phyloP scores from a whole-genome alignment of 257 asterid species.

The Rhazya stricta region DNA sequence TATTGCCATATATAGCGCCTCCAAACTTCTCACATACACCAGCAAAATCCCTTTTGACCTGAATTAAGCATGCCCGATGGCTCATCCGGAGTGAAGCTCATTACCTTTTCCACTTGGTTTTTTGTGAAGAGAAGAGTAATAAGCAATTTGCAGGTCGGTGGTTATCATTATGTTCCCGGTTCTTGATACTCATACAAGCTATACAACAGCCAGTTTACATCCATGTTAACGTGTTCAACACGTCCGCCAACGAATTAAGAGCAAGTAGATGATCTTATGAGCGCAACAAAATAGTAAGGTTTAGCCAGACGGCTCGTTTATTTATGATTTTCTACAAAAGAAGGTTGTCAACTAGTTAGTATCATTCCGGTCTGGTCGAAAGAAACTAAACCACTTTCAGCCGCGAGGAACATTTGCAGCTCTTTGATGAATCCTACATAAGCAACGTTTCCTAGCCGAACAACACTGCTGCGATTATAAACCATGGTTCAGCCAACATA shows the following conservation, averaged over 20 bases:
- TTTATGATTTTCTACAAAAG: neutral
- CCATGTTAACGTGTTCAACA: slow-evolving; percentile 49
- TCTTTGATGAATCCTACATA: slow-evolving; percentile 40
- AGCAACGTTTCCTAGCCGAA: slow-evolving; percentile 28
- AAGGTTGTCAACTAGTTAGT: slow-evolving; percentile 25
- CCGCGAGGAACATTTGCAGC: slow-evolving; percentile 38
- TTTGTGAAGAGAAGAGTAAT: slow-evolving; percentile 35
- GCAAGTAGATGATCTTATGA: slow-evolving; percentile 29
- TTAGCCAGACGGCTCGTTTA: slow-evolving; percentile 17
- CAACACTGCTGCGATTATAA: slow-evolving; percentile 24
- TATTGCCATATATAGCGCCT: too few relatives aligned
- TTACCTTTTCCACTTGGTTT: too few relatives aligned
- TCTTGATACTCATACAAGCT: slow-evolving; percentile 39
- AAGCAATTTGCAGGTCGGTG: slow-evolving; percentile 39
- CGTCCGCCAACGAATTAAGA: slow-evolving; percentile 43
- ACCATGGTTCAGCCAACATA: slow-evolving; percentile 25
- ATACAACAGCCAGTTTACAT: slow-evolving; percentile 52
- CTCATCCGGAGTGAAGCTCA: too few relatives aligned
- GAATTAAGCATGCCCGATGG: too few relatives aligned
- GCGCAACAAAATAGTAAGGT: slow-evolving; percentile 30
- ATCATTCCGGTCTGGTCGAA: slow-evolving; percentile 3
- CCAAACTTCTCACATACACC: too few relatives aligned
- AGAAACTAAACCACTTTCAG: slow-evolving; percentile 19
- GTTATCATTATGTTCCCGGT: slow-evolving; percentile 38
- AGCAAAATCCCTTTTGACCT: too few relatives aligned